Evolutionary conservation across 176 grass and related monocot genomes (phyloP).

Genomic region (sorghum (Sorghum bicolor)): Sorghum_bicolor_NCBIv3 NC_012870.2:59454501-59455000

Average conservation of each 20-base stretch:
- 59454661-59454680: neutral
- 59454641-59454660: neutral
- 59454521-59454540: constrained; percentile 74
- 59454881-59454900: neutral
- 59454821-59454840: neutral
- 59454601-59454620: neutral
- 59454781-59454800: neutral
- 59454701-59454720: neutral
- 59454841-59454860: constrained; percentile 3
- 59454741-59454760: neutral
- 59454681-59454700: constrained; percentile 1
- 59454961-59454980: constrained; percentile 66
- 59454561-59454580: constrained; percentile 33
- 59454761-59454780: neutral
- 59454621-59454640: constrained; percentile 11
- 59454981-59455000: constrained; percentile 76
- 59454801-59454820: neutral
- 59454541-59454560: constrained; percentile 73
- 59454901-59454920: neutral
- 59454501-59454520: constrained; percentile 63
- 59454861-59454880: neutral
- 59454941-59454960: constrained; percentile 25
- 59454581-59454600: constrained; percentile 4
- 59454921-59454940: constrained; percentile 1
- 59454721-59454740: neutral